Evolutionary conservation across 306 rosid species (phyloP).

Genomic region (Dicorynia guianensis): DNA sequence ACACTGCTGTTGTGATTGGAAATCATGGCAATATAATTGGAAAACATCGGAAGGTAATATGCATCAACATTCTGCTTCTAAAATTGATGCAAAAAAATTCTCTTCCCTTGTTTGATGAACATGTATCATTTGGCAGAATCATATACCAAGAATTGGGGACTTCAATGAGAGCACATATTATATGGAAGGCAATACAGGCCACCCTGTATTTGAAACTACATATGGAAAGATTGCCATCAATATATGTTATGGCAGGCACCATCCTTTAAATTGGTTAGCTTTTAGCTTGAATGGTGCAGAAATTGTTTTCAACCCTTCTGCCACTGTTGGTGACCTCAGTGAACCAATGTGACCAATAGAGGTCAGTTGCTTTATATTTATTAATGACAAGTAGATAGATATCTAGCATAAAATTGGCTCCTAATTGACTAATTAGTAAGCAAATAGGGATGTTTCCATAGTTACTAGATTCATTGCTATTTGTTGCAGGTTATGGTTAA

Average conservation of each 20-base stretch:
- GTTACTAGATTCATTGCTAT: too few relatives aligned
- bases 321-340: slow-evolving; percentile 93
- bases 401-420: neutral
- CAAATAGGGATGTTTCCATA: neutral
- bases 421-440: neutral
- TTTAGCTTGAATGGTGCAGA: slow-evolving; percentile 72
- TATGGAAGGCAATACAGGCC: slow-evolving; percentile 96
- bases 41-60: slow-evolving; percentile 64
- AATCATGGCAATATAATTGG: slow-evolving; percentile 86
- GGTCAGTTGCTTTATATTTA: slow-evolving; percentile 53
- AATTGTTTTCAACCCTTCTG: slow-evolving; percentile 83
- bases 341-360: slow-evolving; percentile 98
- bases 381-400: slow-evolving; percentile 7
- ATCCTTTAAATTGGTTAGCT: slow-evolving; percentile 69
- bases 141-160: slow-evolving; percentile 82
- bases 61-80: slow-evolving; percentile 9
- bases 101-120: slow-evolving; percentile 12
- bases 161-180: slow-evolving; percentile 95
- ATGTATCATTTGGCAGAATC: slow-evolving; percentile 50
- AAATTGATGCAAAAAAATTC: neutral
- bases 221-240: slow-evolving; percentile 88
- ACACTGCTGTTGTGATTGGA: slow-evolving; percentile 70
- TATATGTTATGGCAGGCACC: slow-evolving; percentile 87
- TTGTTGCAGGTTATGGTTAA: too few relatives aligned
- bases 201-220: slow-evolving; percentile 89